Evolutionary conservation across 768 basidiomycete genomes (phyloP).

Genomic region (Pleurotus platypus): DNA sequence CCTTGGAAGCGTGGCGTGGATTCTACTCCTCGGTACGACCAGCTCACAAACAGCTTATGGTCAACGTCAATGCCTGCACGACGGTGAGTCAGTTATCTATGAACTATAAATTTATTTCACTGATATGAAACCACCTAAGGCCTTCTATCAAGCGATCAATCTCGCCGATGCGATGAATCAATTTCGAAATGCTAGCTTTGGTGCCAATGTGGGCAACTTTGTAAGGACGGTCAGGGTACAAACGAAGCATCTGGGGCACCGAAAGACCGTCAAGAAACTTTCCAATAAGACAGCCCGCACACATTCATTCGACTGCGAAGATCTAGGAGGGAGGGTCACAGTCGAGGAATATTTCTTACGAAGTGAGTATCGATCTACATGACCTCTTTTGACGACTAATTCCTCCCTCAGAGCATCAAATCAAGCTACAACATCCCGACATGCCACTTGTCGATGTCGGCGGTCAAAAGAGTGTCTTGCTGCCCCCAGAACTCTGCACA

Average conservation of each 20-base stretch:
- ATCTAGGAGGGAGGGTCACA: slow-evolving; percentile 47
- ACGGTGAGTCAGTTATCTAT: slow-evolving; percentile 35
- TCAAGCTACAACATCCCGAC: slow-evolving; percentile 43
- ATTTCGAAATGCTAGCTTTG: slow-evolving; percentile 53
- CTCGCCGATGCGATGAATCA: slow-evolving; percentile 58
- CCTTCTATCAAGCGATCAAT: slow-evolving; percentile 60
- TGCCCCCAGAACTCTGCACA: slow-evolving; percentile 74
- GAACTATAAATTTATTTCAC: no score
- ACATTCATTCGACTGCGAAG: slow-evolving; percentile 53
- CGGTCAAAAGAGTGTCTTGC: slow-evolving; percentile 38
- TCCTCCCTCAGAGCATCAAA: slow-evolving; percentile 52
- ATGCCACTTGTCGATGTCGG: slow-evolving; percentile 61
- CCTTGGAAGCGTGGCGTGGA: slow-evolving; percentile 53
- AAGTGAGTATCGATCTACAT: slow-evolving; percentile 48
- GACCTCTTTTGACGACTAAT: slow-evolving; percentile 22
- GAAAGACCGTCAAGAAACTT: slow-evolving; percentile 64
- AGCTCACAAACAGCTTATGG: slow-evolving; percentile 53
- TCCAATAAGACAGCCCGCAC: slow-evolving; percentile 42
- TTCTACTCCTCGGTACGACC: slow-evolving; percentile 62
- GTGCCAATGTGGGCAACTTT: slow-evolving; percentile 58
- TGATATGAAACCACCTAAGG: slow-evolving; percentile 31
- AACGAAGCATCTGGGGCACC: slow-evolving; percentile 70
- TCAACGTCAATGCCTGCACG: slow-evolving; percentile 56
- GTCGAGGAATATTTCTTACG: slow-evolving; percentile 66
- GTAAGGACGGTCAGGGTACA: slow-evolving; percentile 63